A percentile compares a stretch with the other conserved stretches of the same genome.
Evolutionary conservation across 2,329 filamentous ascomycete species (phyloP).

Genomic region (Shiraia sp.): DNA sequence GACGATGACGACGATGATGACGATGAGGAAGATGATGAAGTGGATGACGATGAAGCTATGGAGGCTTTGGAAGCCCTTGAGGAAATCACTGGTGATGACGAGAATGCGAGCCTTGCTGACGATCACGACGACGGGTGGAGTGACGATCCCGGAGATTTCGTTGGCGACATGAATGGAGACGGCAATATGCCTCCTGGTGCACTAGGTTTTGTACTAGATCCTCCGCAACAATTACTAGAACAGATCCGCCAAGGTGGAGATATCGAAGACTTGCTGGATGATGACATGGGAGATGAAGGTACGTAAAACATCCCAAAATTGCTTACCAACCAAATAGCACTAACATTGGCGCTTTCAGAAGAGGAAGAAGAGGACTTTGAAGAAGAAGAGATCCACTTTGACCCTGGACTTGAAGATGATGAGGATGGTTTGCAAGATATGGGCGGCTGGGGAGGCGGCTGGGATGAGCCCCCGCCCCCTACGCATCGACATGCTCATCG

Average conservation of each 20-base stretch:
- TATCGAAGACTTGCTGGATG: slow-evolving; percentile 58
- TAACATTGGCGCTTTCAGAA: slow-evolving; percentile 50
- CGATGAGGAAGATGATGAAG: slow-evolving; percentile 23
- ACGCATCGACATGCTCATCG: slow-evolving; percentile 55
- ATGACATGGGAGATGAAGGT: slow-evolving; percentile 63
- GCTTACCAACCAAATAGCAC: slow-evolving; percentile 5
- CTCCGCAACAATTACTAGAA: slow-evolving; percentile 45
- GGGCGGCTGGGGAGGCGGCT: slow-evolving; percentile 57
- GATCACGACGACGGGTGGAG: slow-evolving; percentile 45
- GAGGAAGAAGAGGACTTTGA: slow-evolving; percentile 72
- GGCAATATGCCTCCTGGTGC: slow-evolving; percentile 55
- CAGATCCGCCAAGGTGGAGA: slow-evolving; percentile 50
- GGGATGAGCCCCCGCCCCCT: slow-evolving; percentile 50
- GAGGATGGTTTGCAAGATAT: slow-evolving; percentile 47
- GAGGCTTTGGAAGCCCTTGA: slow-evolving; percentile 43
- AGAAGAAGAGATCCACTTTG: slow-evolving; percentile 65
- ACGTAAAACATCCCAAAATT: slow-evolving; percentile 45
- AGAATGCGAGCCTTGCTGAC: slow-evolving; percentile 50
- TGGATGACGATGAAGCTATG: slow-evolving; percentile 52
- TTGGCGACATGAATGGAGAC: slow-evolving; percentile 52
- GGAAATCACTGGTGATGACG: slow-evolving; percentile 53
- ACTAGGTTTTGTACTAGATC: slow-evolving; percentile 41
- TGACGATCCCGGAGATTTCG: slow-evolving; percentile 54
- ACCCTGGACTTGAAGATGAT: slow-evolving; percentile 55
- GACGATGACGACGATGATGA: slow-evolving; percentile 58